phyloP scores from a whole-genome alignment of 108 stramenopile genomes.

The Nitzschia sp. region DNA sequence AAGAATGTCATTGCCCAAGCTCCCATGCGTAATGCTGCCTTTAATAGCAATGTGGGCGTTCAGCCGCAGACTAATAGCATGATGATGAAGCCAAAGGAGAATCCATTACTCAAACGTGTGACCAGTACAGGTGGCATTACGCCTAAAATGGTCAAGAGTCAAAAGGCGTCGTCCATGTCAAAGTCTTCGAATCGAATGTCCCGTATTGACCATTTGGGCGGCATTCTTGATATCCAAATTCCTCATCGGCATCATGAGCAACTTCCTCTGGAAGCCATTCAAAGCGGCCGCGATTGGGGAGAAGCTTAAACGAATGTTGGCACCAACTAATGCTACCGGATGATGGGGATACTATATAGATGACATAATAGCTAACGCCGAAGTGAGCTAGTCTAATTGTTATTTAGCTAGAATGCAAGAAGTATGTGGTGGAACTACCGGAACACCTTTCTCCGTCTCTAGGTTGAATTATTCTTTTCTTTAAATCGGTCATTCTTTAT shows the following conservation, averaged over 20 bases:
- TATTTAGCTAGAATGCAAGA: too few relatives aligned
- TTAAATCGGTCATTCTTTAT: too few relatives aligned
- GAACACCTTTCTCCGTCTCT: too few relatives aligned
- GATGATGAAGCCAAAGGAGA: background rate
- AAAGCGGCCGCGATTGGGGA: background rate
- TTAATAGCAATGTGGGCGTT: too few relatives aligned
- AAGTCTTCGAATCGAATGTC: background rate
- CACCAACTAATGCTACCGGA: too few relatives aligned
- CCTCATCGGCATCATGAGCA: background rate
- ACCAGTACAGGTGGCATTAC: background rate
- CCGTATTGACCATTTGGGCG: background rate
- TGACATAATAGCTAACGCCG: too few relatives aligned
- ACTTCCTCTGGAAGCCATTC: background rate
- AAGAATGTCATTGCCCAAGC: background rate
- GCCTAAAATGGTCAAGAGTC: background rate
- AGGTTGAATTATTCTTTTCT: too few relatives aligned
- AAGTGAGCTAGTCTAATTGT: too few relatives aligned
- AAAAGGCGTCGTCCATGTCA: background rate
- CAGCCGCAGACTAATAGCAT: too few relatives aligned
- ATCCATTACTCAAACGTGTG: background rate
- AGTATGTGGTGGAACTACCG: too few relatives aligned
- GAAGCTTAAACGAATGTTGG: too few relatives aligned
- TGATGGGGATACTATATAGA: too few relatives aligned
- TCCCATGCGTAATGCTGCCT: background rate
- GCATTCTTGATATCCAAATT: background rate